Base-by-base conservation (phyloP, 257 asterid species). In the Coffea eugenioides region DNA sequence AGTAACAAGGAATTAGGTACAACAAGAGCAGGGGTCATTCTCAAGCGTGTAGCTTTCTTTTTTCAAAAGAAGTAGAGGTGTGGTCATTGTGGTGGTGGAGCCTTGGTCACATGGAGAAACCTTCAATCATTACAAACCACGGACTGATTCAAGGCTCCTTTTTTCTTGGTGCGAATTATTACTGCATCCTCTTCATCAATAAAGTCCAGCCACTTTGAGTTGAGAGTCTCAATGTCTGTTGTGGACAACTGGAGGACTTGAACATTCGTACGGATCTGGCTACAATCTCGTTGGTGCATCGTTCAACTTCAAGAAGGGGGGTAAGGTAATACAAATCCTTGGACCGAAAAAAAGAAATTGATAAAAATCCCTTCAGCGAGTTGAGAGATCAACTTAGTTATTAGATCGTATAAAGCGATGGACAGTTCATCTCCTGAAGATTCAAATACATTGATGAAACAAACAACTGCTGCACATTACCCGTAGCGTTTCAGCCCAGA, bases 71-170 rank as follows among this genome's bases (percentile, higher is more conserved):
- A 31, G 48, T 18, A 27, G 52, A 5, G 48, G 25, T 46, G 77
- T 75, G 79, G 43, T 39, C 43, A 87, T 81, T 46, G 79, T 75
- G 79, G 88, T 82, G 91, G 88, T 82, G 91, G 88, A 80, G 84
- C 92, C 88, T 79, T 82, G 52, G 27, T 72, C 86, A 80, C 91
- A 82, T 90, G 91, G 85, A 67, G 77, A 85, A 80, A 73, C 80
- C 69, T 57, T 64, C 82, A 81, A 81, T 82, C 76, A 84, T 85
- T 67, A 74, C 85, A 66, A 73, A n/a, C 69, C n/a, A 74, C 64
- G 14, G 84, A 48, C 34, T 81, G 51, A 64, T 78, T 77, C 71
- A 80, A 67, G 77, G 66, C 83, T 85, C 61, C 54, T 73, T 73
- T 31, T 71, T 81, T 27, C 15, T 61, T 0, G 23, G 79, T 76